These are phyloP conservation scores for Sporothrix pallida DNA, from an alignment of 2,329 filamentous ascomycete genomes.

Conservation along the genomic window DNA sequence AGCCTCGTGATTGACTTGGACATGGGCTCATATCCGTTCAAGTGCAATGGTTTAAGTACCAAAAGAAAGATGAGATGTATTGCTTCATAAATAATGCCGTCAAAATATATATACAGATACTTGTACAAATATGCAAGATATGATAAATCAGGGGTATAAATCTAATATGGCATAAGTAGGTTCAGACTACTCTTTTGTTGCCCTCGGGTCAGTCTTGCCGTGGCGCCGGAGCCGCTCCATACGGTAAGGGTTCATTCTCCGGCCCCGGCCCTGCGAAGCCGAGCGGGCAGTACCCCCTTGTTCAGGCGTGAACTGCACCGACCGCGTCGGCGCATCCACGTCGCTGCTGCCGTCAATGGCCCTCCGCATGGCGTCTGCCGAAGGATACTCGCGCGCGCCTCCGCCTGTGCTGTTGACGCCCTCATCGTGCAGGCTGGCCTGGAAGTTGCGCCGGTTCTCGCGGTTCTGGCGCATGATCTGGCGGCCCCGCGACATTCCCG, in stretches of 20 bases:
- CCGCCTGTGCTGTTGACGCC: not conserved
- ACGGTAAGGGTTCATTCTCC: not conserved
- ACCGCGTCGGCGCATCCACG: not conserved
- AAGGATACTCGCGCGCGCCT: not conserved
- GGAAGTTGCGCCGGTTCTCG: not conserved
- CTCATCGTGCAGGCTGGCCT: not conserved
- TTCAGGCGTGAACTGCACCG: not conserved
- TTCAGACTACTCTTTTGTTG: not conserved
- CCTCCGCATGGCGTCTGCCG: not conserved
- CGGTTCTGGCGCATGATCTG: not conserved
- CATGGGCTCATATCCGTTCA: not conserved
- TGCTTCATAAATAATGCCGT: slow-evolving; percentile 20
- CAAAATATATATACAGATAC: slow-evolving; percentile 2
- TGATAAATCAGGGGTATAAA: slow-evolving; percentile 30
- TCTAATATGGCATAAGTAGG: slow-evolving; percentile 14
- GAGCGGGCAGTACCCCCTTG: not conserved
- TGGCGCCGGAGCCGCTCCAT: not conserved
- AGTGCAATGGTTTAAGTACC: not conserved
- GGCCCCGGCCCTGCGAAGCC: not conserved
- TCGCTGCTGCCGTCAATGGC: not conserved
- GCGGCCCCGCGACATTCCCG: not conserved
- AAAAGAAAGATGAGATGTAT: slow-evolving; percentile 25
- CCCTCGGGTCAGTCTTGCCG: not conserved
- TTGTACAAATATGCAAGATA: slow-evolving; percentile 1
- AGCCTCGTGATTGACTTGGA: not conserved